Evolutionary conservation across 2,329 filamentous ascomycete genomes (phyloP).

Genomic region (Diplodia corticola): DNA sequence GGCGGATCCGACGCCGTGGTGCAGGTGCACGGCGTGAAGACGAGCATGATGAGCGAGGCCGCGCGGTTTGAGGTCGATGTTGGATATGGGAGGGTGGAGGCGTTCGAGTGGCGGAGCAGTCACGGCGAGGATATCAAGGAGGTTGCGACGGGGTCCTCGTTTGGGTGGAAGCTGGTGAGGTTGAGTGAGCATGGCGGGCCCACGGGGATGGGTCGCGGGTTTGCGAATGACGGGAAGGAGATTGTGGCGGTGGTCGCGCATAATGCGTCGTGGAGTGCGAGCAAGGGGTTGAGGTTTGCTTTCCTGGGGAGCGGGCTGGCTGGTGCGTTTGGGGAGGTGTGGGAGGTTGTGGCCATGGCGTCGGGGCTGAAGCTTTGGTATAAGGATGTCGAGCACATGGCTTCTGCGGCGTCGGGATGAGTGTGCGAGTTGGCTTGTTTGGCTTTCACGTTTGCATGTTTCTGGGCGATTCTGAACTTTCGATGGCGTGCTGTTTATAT

Average conservation of each 20-base stretch:
- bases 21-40: neutral
- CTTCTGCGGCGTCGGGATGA: too few relatives aligned
- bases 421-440: too few relatives aligned
- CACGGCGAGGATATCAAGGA: neutral
- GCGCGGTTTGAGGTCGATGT: neutral
- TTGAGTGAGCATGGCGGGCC: neutral
- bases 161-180: conserved; percentile 13
- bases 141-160: neutral
- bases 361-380: neutral
- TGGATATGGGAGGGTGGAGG: neutral
- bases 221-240: neutral
- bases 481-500: too few relatives aligned
- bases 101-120: conserved; percentile 3
- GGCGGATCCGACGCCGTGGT: neutral
- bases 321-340: neutral
- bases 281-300: neutral
- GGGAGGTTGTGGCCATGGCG: neutral
- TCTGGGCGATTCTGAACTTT: too few relatives aligned
- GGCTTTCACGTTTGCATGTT: too few relatives aligned
- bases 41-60: neutral
- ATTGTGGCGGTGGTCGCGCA: conserved; percentile 3
- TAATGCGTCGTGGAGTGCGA: neutral
- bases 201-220: too few relatives aligned
- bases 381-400: too few relatives aligned
- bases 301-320: neutral